These are phyloP conservation scores for Chlamydomonas reinhardtii DNA, from an alignment of 163 green algal species.

Conservation along the genomic window DNA sequence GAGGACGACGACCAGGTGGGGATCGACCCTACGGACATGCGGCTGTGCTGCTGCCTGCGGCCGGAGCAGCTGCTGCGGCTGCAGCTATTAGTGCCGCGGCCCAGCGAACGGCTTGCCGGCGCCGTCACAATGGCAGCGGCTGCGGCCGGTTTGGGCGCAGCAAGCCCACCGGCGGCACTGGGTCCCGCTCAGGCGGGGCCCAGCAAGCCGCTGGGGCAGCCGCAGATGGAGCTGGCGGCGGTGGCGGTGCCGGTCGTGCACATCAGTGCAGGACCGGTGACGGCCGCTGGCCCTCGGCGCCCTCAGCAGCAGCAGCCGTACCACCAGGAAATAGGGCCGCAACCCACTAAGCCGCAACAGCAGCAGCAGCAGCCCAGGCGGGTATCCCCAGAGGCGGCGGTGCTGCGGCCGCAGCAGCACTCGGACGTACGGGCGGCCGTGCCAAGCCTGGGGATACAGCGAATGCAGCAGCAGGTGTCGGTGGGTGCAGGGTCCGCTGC, in stretches of 20 bases:
- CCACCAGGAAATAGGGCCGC: background rate
- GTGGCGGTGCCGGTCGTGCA: background rate
- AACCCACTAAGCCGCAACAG: background rate
- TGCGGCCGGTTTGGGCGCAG: background rate
- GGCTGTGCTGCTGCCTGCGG: slow-evolving; percentile 36
- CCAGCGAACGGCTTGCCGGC: background rate
- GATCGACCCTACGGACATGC: background rate
- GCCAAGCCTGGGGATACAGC: too few species aligned
- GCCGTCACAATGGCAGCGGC: background rate
- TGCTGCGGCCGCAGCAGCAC: too few species aligned
- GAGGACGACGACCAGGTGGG: background rate
- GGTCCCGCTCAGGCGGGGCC: background rate
- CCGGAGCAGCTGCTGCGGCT: slow-evolving; percentile 27
- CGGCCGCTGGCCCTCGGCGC: too few species aligned
- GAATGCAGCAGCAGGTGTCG: too few species aligned
- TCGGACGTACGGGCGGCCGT: too few species aligned
- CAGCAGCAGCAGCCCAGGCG: background rate
- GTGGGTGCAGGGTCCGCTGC: too few species aligned
- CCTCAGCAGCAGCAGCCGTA: background rate
- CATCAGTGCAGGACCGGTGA: too few species aligned
- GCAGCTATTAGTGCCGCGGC: slow-evolving; percentile 1
- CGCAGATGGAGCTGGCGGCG: background rate
- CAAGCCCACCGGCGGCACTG: background rate
- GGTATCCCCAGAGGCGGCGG: too few species aligned
- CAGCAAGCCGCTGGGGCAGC: background rate